phyloP scores from a whole-genome alignment of 441 rosid species.

The Jatropha multifida region DNA sequence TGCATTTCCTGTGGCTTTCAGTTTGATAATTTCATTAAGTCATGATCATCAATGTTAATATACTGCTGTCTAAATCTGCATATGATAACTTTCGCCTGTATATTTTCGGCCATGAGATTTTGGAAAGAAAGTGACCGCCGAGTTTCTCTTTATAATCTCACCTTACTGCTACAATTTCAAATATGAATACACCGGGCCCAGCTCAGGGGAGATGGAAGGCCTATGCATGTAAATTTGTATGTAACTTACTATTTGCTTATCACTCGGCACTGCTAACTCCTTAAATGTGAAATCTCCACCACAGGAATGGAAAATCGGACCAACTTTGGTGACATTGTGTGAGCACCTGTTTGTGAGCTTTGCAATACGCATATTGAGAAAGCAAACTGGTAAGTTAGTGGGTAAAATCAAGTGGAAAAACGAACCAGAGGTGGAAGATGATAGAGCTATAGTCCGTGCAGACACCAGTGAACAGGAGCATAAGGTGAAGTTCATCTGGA shows the following conservation, averaged over 20 bases:
- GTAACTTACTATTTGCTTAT: background rate
- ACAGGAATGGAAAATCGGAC: constrained; percentile 94
- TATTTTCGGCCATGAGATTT: background rate
- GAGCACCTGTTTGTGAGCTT: constrained; percentile 95
- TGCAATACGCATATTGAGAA: constrained; percentile 70
- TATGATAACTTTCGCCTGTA: background rate
- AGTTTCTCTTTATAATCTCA: background rate
- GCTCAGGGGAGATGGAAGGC: background rate
- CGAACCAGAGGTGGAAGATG: constrained; percentile 29
- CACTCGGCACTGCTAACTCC: background rate
- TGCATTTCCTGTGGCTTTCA: too few species aligned
- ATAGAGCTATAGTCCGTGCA: constrained; percentile 37
- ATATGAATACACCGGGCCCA: background rate
- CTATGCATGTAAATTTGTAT: background rate
- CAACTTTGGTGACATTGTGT: constrained; percentile 71
- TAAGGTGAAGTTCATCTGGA: constrained; percentile 58
- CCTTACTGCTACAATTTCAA: too few species aligned
- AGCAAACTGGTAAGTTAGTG: constrained; percentile 51
- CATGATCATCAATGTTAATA: background rate
- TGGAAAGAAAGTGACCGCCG: background rate
- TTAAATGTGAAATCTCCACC: background rate
- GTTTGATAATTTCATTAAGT: background rate
- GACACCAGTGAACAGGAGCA: constrained; percentile 27
- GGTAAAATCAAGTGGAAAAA: constrained; percentile 40
- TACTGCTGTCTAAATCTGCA: background rate